These are phyloP conservation scores for Carex scoparia DNA, from an alignment of 176 grass and related monocot genomes.

Conservation along the genomic window DNA sequence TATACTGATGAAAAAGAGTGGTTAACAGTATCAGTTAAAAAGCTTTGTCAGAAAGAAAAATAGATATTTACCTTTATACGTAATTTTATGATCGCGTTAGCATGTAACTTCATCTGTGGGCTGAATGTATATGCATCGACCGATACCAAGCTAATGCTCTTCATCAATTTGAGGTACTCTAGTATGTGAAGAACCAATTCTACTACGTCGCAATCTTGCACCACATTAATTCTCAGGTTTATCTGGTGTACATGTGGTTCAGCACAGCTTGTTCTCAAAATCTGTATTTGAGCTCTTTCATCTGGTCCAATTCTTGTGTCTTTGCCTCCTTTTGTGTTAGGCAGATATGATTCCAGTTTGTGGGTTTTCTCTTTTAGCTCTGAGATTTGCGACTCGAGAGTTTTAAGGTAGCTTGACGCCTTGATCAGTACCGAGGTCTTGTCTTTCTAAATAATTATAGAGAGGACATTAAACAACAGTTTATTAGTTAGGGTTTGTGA, in stretches of 20 bases:
- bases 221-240: conserved; percentile 58
- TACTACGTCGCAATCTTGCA: conserved; percentile 66
- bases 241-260: conserved; percentile 34
- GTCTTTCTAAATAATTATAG: conserved; percentile 56
- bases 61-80: conserved; percentile 40
- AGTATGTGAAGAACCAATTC: conserved; percentile 70
- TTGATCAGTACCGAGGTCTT: conserved; percentile 78
- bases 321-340: neutral
- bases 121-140: conserved; percentile 74
- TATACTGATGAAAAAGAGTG: neutral
- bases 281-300: conserved; percentile 42
- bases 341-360: conserved; percentile 58
- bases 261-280: conserved; percentile 24
- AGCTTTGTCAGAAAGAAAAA: neutral
- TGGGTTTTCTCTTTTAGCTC: conserved; percentile 80
- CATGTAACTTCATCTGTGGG: conserved; percentile 53
- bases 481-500: neutral
- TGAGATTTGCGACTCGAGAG: conserved; percentile 49
- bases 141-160: conserved; percentile 37
- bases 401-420: conserved; percentile 55
- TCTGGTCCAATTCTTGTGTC: conserved; percentile 7
- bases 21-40: neutral
- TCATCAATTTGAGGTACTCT: conserved; percentile 51
- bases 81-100: conserved; percentile 67
- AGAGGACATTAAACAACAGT: neutral